Percentiles rank a stretch among this genome's conserved stretches.
Conservation (phyloP, 1,284 basidiomycete species). For the Ceratobasidium papillatum region DNA sequence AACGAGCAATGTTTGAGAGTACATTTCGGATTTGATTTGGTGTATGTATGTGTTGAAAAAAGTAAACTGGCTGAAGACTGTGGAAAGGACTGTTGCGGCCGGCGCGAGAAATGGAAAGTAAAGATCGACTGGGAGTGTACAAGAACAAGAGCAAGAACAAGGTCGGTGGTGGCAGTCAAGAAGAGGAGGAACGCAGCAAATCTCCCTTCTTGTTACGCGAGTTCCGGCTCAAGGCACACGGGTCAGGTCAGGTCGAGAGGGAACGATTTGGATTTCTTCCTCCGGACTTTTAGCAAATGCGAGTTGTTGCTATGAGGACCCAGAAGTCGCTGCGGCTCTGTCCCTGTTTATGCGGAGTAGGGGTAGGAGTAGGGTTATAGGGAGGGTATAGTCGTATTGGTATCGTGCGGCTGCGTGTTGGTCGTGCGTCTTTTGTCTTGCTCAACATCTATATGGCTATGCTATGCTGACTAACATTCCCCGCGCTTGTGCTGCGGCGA, state of each 20-base stretch:
- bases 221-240: not conserved
- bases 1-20: slow-evolving; percentile 24
- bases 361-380: not conserved
- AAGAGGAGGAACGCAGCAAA: slow-evolving; percentile 11
- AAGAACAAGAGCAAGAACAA: not conserved
- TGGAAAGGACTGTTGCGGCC: slow-evolving; percentile 20
- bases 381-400: not conserved
- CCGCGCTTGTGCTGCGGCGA: not conserved
- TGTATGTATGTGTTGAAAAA: not conserved
- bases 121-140: slow-evolving; percentile 20
- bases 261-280: not conserved
- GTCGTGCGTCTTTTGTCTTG: slow-evolving; percentile 7
- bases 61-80: not conserved
- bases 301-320: slow-evolving; percentile 23
- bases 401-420: not conserved
- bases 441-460: not conserved
- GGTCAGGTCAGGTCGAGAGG: too few species aligned
- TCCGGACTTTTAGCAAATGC: slow-evolving; percentile 26
- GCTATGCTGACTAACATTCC: not conserved
- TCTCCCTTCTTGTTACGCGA: not conserved
- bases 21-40: slow-evolving; percentile 16
- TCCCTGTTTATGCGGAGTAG: not conserved
- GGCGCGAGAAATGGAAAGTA: slow-evolving; percentile 29
- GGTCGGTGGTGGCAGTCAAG: slow-evolving; percentile 10
- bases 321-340: not conserved